Percentiles rank a stretch among this genome's conserved stretches.
phyloP scores from a whole-genome alignment of 352 stramenopile genomes.

The Globisporangium spinosum region DNA sequence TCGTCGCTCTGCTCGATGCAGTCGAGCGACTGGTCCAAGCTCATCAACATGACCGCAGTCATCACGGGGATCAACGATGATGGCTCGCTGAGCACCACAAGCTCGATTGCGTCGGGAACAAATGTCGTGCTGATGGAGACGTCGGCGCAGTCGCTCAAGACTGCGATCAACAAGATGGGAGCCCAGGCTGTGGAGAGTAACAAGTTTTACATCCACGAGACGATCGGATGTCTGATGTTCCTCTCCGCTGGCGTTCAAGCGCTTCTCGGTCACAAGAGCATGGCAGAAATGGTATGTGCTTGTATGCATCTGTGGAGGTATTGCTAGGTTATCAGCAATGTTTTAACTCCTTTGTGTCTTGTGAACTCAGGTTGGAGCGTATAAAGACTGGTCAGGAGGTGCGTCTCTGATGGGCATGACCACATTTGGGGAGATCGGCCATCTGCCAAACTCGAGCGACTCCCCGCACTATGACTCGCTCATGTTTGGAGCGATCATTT shows the following conservation, averaged over 20 bases:
- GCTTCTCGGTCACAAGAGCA: slow-evolving; percentile 83
- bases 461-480: slow-evolving; percentile 87
- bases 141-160: slow-evolving; percentile 75
- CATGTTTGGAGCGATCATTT: slow-evolving; percentile 88
- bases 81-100: slow-evolving; percentile 78
- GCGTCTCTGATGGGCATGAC: slow-evolving; percentile 86
- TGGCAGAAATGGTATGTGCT: slow-evolving; percentile 76
- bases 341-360: neutral
- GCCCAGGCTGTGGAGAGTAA: slow-evolving; percentile 64
- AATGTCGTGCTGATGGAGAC: slow-evolving; percentile 88
- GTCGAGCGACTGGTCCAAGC: slow-evolving; percentile 72
- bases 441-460: slow-evolving; percentile 74
- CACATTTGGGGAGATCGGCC: slow-evolving; percentile 84
- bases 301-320: too few relatives aligned
- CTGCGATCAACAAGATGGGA: slow-evolving; percentile 86
- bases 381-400: slow-evolving; percentile 79
- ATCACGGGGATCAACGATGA: slow-evolving; percentile 85
- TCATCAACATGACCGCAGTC: slow-evolving; percentile 85
- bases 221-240: slow-evolving; percentile 85
- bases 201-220: slow-evolving; percentile 83
- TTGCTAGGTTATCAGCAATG: too few relatives aligned
- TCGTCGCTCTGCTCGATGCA: slow-evolving; percentile 78
- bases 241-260: slow-evolving; percentile 80
- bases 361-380: slow-evolving; percentile 65
- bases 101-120: slow-evolving; percentile 65